Conservation (phyloP, 73 alveolate genomes). For the Symbiodinium natans region DNA sequence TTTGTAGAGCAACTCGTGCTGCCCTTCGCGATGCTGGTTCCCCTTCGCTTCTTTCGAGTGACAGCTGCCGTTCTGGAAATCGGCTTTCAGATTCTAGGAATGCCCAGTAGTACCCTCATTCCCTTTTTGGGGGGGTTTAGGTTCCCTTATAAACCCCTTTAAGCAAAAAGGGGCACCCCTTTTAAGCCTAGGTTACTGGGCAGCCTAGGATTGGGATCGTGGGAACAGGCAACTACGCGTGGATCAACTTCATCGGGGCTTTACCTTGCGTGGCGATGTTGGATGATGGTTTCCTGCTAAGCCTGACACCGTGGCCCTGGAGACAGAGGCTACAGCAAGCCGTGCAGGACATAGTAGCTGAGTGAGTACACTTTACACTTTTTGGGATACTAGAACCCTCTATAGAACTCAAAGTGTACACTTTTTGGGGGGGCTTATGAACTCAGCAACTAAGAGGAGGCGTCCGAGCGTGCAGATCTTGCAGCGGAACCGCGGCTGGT, state of each 20-base stretch:
- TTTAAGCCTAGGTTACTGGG: background rate
- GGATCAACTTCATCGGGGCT: conserved; percentile 72
- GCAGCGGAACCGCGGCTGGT: background rate
- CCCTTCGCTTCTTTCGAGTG: conserved; percentile 19
- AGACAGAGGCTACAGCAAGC: conserved; percentile 12
- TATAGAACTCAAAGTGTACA: background rate
- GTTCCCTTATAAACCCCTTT: too few species aligned
- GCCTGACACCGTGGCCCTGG: conserved; percentile 43
- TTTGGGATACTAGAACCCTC: too few species aligned
- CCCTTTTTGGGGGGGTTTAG: too few species aligned
- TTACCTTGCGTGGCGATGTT: conserved; percentile 54
- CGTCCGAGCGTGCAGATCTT: background rate
- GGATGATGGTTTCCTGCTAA: conserved; percentile 46
- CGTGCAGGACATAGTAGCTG: background rate
- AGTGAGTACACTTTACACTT: background rate
- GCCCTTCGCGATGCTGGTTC: conserved; percentile 78
- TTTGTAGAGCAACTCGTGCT: conserved; percentile 64
- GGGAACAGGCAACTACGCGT: conserved; percentile 68
- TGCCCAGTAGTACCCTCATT: too few species aligned
- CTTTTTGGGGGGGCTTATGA: background rate
- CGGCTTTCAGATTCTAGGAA: background rate
- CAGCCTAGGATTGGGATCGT: background rate
- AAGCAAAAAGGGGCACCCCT: background rate
- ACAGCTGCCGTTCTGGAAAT: conserved; percentile 31
- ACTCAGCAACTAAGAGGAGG: background rate